Percentiles rank a stretch among this genome's conserved stretches.
These are phyloP conservation scores for Cladosporium sp. DNA, from an alignment of 2,329 filamentous ascomycete species.

Conservation along the genomic window DNA sequence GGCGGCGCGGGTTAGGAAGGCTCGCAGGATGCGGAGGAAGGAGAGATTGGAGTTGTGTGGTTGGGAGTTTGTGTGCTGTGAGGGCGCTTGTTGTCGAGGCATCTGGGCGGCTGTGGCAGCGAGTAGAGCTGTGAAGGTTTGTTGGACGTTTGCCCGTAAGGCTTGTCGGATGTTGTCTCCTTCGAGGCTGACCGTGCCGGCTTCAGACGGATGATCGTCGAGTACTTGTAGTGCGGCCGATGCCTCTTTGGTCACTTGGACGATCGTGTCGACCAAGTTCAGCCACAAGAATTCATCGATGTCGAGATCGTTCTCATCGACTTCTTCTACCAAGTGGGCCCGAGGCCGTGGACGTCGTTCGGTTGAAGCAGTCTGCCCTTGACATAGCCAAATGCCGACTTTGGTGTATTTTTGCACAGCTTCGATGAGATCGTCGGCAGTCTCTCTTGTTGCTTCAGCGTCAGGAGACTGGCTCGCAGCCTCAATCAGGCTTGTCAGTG, in stretches of 20 bases:
- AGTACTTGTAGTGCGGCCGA: not conserved
- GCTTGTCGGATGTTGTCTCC: conserved; percentile 60
- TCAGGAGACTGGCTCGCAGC: conserved; percentile 56
- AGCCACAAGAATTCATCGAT: conserved; percentile 63
- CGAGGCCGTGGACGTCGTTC: conserved; percentile 28
- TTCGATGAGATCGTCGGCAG: conserved; percentile 68
- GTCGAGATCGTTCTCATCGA: conserved; percentile 55
- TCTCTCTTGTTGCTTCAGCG: conserved; percentile 56
- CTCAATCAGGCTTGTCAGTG: conserved; percentile 69
- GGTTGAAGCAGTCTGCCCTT: conserved; percentile 68
- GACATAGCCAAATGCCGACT: conserved; percentile 93
- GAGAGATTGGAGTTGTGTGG: conserved; percentile 52
- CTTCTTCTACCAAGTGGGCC: conserved; percentile 36
- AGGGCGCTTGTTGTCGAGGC: conserved; percentile 9
- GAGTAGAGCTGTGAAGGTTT: conserved; percentile 82
- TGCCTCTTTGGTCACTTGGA: conserved; percentile 43
- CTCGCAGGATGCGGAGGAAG: conserved; percentile 83
- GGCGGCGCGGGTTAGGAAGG: conserved; percentile 80
- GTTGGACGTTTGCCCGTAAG: conserved; percentile 77
- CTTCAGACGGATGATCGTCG: conserved; percentile 11
- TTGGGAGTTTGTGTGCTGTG: conserved; percentile 14
- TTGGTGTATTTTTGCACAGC: conserved; percentile 84
- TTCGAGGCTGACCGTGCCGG: conserved; percentile 40
- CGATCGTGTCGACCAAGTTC: conserved; percentile 59
- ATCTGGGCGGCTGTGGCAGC: conserved; percentile 59